Conservation (phyloP, 768 basidiomycete genomes). For the Phlegmacium glaucopus region DNA sequence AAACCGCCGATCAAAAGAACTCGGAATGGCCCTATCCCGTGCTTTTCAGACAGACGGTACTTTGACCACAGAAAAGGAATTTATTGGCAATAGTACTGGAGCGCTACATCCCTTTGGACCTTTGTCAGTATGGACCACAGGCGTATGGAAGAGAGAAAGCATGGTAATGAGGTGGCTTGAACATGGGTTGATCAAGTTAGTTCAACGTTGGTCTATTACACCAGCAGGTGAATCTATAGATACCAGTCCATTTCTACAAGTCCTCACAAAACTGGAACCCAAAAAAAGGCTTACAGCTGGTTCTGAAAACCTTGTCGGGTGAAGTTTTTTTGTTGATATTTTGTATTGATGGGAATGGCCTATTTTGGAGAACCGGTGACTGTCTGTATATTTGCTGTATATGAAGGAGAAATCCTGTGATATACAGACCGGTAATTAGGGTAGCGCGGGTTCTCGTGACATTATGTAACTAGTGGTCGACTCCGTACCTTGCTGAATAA, state of each 20-base stretch:
- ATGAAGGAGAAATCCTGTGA: too few species aligned
- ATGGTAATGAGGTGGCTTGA: conserved; percentile 62
- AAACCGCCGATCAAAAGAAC: not conserved
- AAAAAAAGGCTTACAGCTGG: conserved; percentile 2
- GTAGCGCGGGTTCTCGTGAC: too few species aligned
- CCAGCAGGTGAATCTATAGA: conserved; percentile 19
- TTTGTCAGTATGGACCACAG: conserved; percentile 66
- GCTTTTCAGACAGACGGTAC: conserved; percentile 24
- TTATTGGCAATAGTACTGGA: conserved; percentile 1
- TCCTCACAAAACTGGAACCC: conserved; percentile 10
- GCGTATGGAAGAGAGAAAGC: conserved; percentile 65
- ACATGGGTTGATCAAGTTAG: conserved; percentile 41
- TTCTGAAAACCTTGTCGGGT: too few species aligned
- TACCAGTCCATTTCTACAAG: conserved; percentile 28
- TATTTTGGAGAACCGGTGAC: too few species aligned
- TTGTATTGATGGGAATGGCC: too few species aligned
- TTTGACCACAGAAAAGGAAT: conserved; percentile 21
- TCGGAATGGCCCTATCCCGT: conserved; percentile 3
- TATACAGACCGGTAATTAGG: too few species aligned
- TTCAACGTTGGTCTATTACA: conserved; percentile 39
- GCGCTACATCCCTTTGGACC: conserved; percentile 37
- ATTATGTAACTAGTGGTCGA: too few species aligned
- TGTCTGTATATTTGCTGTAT: too few species aligned
- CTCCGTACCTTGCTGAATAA: too few species aligned
- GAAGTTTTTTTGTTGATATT: too few species aligned